phyloP scores from a whole-genome alignment of 192 early-diverging fungal genomes.

The Blastocladiella britannica region DNA sequence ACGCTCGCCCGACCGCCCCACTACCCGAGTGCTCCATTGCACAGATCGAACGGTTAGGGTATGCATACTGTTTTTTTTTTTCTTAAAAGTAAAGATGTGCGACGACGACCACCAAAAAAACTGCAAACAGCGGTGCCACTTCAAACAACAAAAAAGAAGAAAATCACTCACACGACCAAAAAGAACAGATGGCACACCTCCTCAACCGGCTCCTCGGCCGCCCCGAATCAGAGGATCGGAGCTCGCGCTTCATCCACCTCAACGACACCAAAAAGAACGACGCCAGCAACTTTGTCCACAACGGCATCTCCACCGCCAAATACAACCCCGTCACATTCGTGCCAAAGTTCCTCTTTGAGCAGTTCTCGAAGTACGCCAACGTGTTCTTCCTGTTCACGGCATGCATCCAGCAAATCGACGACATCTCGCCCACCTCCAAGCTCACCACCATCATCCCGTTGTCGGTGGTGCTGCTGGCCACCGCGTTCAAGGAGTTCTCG shows the following conservation, averaged over 20 bases:
- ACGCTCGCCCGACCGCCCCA: no score
- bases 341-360: conserved; percentile 88
- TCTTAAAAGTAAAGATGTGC: no score
- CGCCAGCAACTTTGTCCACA: conserved; percentile 68
- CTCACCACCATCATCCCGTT: conserved; percentile 66
- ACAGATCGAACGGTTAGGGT: no score
- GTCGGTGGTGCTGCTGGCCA: conserved; percentile 62
- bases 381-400: conserved; percentile 98
- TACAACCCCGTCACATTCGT: conserved; percentile 82
- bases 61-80: no score
- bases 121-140: no score
- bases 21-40: no score
- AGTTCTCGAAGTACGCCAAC: conserved; percentile 99
- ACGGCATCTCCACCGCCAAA: conserved; percentile 87
- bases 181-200: no score
- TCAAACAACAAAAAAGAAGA: no score
- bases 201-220: no score
- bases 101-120: no score
- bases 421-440: conserved; percentile 74
- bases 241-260: conserved; percentile 65
- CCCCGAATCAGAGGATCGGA: no score
- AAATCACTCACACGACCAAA: no score
- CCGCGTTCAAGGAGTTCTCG: conserved; percentile 80
- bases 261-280: conserved; percentile 64
- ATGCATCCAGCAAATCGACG: conserved; percentile 88